These are phyloP conservation scores for Puccinia hordei DNA, from an alignment of 1,284 basidiomycete species.

Conservation along the genomic window DNA sequence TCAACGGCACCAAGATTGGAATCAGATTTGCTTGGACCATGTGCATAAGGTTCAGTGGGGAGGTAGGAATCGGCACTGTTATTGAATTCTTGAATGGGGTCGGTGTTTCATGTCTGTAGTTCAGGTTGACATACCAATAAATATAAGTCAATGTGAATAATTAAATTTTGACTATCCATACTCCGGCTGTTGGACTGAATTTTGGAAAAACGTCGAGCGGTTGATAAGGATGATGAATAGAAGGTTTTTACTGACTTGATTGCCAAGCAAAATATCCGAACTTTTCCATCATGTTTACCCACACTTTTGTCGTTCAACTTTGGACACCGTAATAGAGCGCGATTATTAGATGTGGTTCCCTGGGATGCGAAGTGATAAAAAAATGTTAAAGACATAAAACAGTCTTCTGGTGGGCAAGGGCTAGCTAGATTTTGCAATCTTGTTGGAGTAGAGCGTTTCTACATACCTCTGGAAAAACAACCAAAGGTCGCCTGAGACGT, in stretches of 20 bases:
- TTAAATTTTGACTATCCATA: not conserved
- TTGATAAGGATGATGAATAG: not conserved
- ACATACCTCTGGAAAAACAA: conserved; percentile 41
- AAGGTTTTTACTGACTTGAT: conserved; percentile 33
- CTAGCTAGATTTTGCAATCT: not conserved
- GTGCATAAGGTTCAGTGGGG: not conserved
- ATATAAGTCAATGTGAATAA: conserved; percentile 1
- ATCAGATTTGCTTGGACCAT: conserved; percentile 5
- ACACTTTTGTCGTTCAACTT: conserved; percentile 19
- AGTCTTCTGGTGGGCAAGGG: not conserved
- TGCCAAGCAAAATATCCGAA: conserved; percentile 38
- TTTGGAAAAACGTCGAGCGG: too few relatives aligned
- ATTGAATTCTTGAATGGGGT: conserved; percentile 34
- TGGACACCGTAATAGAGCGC: conserved; percentile 27
- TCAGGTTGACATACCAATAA: not conserved
- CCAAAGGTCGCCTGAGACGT: conserved; percentile 1
- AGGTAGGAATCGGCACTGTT: conserved; percentile 41
- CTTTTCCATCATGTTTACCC: conserved; percentile 11
- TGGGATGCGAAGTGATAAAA: not conserved
- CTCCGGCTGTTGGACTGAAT: too few relatives aligned
- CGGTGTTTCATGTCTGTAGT: conserved; percentile 30
- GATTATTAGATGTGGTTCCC: conserved; percentile 49
- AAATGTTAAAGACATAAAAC: not conserved
- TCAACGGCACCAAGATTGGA: conserved; percentile 16
- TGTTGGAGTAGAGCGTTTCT: not conserved